Percentiles rank a stretch among this genome's conserved stretches.
Conservation (phyloP, 1,284 basidiomycete genomes). For the Naganishia albida region DNA sequence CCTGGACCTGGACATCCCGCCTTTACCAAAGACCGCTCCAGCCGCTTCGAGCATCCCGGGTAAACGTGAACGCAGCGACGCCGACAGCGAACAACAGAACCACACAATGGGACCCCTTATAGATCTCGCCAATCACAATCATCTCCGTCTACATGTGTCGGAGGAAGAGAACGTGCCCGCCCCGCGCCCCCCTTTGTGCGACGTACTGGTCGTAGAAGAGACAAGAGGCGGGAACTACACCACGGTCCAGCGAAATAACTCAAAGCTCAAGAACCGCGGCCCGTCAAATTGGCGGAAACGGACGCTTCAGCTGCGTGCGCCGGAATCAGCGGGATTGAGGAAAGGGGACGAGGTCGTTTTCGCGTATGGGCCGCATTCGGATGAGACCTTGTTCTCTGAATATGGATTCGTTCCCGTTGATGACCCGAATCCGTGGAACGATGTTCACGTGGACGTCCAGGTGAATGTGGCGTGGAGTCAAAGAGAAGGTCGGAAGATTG, state of each 20-base stretch:
- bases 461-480: conserved; percentile 56
- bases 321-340: conserved; percentile 54
- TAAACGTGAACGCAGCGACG: conserved; percentile 3
- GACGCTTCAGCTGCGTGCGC: conserved; percentile 62
- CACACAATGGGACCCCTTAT: conserved; percentile 79
- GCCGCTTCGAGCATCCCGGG: conserved; percentile 35
- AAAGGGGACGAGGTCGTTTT: conserved; percentile 68
- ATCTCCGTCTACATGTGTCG: conserved; percentile 7
- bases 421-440: conserved; percentile 54
- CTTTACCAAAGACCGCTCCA: conserved; percentile 55
- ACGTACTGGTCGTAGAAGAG: conserved; percentile 15
- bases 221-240: conserved; percentile 34
- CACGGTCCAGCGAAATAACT: background rate
- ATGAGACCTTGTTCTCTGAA: conserved; percentile 72
- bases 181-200: background rate
- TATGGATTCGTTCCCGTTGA: conserved; percentile 70
- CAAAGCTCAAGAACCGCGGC: background rate
- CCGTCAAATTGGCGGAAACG: conserved; percentile 8
- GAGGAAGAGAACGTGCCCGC: background rate
- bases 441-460: conserved; percentile 66
- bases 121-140: conserved; percentile 77
- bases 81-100: conserved; percentile 59
- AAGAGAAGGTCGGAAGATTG: conserved; percentile 52
- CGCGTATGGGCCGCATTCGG: conserved; percentile 73
- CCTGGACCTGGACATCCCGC: conserved; percentile 63